Base-by-base conservation (phyloP, 2,329 filamentous ascomycete species). In the Aspergillus neotritici region DNA sequence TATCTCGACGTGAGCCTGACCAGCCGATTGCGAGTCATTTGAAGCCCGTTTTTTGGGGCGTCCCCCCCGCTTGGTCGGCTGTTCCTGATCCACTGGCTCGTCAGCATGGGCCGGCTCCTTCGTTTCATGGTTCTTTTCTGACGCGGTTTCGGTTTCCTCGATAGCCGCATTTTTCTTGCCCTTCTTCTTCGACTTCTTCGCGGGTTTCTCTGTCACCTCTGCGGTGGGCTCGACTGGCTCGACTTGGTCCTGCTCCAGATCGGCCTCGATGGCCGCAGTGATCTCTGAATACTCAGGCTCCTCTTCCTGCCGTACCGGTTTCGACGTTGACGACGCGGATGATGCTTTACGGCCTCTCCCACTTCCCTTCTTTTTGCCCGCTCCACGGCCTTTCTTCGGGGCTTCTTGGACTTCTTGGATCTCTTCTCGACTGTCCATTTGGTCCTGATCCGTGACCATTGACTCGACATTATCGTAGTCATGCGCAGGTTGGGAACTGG, bases 271-370 rank as follows among this genome's bases (percentile, higher is more conserved):
- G 37, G 79, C 79, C 15, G 76, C 76, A 40, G 87, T 80, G 31
- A 86, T 75, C 49, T 85, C 82, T 1, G 80, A 77, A 47, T 86
- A 81, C 42, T 79, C 73, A 0, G 76, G 75, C 9, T 77, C 64
- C 4, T 64, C 63, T 12, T 66, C 65, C n/a, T 70, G 67, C 6
- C 67, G 56, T 1, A 70, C 67, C 0, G 69, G 66, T 29, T 72
- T 74, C 1, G 78, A 76, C 29, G 71, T 65, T 12, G 64, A 55
- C 3, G 74, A 72, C 10, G 64, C 56, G 31, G 65, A 61, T 2
- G 79, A 82, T 1, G 60, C 61, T 50, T 79, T 80, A 28, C 75
- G 71, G 12, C 69, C 54, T 8, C 65, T 71, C 2, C 76, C 70
- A 15, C 58, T 53, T 39, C 52, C 48, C 16, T 60, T 55, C 48